phyloP scores from a whole-genome alignment of 2,329 filamentous ascomycete species.

The Fonsecaea nubica region DNA sequence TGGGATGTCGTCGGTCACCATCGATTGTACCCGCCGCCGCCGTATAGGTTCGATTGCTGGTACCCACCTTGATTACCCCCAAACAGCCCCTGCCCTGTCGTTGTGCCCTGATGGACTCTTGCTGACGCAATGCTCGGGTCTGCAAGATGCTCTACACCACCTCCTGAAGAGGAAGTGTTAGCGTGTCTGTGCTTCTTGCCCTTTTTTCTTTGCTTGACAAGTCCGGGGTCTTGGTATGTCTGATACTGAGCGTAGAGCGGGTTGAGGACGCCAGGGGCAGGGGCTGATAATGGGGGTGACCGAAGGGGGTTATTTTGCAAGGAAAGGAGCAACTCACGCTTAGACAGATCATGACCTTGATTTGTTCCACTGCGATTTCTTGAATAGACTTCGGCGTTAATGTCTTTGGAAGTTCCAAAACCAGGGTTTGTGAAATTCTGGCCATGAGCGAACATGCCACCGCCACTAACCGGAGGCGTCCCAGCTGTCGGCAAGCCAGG shows the following conservation, averaged over 20 bases:
- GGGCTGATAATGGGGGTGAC: conserved; percentile 75
- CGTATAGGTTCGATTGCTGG: conserved; percentile 76
- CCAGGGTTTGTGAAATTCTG: conserved; percentile 75
- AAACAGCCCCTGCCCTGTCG: conserved; percentile 87
- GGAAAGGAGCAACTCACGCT: conserved; percentile 99
- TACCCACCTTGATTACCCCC: conserved; percentile 92
- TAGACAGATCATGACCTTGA: conserved; percentile 82
- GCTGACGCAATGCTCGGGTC: conserved; percentile 99
- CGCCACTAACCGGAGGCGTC: conserved; percentile 81
- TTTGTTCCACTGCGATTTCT: conserved; percentile 69
- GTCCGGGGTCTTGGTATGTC: conserved; percentile 85
- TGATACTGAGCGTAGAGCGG: conserved; percentile 82
- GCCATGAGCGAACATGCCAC: conserved; percentile 86
- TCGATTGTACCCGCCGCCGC: conserved; percentile 70
- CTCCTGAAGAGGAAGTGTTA: conserved; percentile 99
- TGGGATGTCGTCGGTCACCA: conserved; percentile 61
- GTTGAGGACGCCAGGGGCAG: conserved; percentile 87
- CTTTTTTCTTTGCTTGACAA: conserved; percentile 99
- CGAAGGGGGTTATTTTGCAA: conserved; percentile 85
- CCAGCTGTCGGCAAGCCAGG: conserved; percentile 94
- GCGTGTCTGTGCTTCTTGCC: conserved; percentile 99
- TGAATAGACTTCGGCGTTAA: conserved; percentile 75
- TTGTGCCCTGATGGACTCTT: conserved; percentile 89
- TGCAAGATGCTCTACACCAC: conserved; percentile 99
- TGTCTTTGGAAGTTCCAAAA: conserved; percentile 73